Percentiles rank a stretch among this genome's conserved stretches.
phyloP scores from a whole-genome alignment of 2,329 filamentous ascomycete species.

The Cytospora schulzeri region DNA sequence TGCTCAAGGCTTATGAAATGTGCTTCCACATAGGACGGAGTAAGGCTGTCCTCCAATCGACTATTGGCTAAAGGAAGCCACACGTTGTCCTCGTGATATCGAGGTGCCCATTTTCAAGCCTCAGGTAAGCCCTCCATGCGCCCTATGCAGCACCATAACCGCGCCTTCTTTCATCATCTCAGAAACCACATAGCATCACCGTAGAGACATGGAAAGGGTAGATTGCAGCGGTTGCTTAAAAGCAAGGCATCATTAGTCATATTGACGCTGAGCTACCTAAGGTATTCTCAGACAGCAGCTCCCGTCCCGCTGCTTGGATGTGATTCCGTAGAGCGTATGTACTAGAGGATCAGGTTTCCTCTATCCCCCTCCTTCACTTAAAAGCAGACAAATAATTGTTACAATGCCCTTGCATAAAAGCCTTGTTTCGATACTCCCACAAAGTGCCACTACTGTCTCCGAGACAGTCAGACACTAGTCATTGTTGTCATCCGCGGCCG shows the following conservation, averaged over 20 bases:
- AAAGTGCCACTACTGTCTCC: background rate
- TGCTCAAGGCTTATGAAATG: background rate
- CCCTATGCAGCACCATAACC: background rate
- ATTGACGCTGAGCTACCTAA: background rate
- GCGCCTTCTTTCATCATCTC: too few species aligned
- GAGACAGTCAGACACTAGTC: background rate
- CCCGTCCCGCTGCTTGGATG: conserved; percentile 3
- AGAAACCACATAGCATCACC: background rate
- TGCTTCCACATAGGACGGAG: background rate
- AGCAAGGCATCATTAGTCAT: conserved; percentile 9
- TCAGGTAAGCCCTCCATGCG: background rate
- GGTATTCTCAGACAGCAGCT: background rate
- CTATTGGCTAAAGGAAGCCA: too few species aligned
- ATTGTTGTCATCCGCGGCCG: background rate
- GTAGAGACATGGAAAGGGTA: background rate
- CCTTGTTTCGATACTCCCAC: background rate
- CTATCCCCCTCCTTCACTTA: background rate
- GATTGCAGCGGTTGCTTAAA: background rate
- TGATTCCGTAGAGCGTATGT: conserved; percentile 4
- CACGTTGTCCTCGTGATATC: background rate
- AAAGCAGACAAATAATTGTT: conserved; percentile 13
- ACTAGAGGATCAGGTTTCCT: background rate
- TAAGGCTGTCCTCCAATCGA: background rate
- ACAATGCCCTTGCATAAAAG: conserved; percentile 5
- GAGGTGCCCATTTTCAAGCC: background rate